Base-by-base conservation (phyloP, 1,284 basidiomycete genomes). In the Ceratorhiza oryzae-sativae region DNA sequence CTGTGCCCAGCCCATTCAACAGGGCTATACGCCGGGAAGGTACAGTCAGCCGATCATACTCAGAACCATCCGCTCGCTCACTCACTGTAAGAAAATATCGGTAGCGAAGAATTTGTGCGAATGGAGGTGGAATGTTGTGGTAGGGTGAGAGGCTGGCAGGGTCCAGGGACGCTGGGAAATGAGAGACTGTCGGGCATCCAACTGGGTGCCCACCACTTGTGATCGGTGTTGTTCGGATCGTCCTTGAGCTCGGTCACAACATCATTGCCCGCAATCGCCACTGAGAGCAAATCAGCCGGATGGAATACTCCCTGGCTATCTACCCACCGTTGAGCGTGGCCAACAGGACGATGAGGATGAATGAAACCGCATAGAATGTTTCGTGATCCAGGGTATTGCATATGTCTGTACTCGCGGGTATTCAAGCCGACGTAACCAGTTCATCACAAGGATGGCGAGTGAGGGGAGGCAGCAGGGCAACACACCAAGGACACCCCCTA, bases 221-320 rank as follows among this genome's bases (percentile, higher is more conserved):
- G 49, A 10, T 71, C 68, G 0, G 46, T 71, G 36, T 60, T 60
- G 45, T 71, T 60, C 5, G 68, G 68, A 30, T n/a, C 41, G 23
- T 71, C 56, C 56, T 71, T 71, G 68, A 71, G 58, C 30, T 71
- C 68, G 20, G 46, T 60, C 9, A 71, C 68, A 2, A 71, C 68
- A 53, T 71, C 68, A 30, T 71, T 71, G 1, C 68, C 68, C 13
- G 58, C 68, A 25, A 71, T 41, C 10, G 68, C 68, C 18, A 71
- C 68, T 71, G 42, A 8, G 10, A 18, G 20, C 12, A 8, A n/a
- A 48, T 25, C 30, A 39, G 32, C 9, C 32, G 12, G 18, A 30
- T 18, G 10, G 45, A 20, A 18, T 2, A 15, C 18, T 23, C 42
- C 46, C 5, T 27, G 18, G 23, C 13, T 3, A 36, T 2, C 32